Conservation (phyloP, 805 yeast species). For the Hemisphaericaspora nanyangensis region DNA sequence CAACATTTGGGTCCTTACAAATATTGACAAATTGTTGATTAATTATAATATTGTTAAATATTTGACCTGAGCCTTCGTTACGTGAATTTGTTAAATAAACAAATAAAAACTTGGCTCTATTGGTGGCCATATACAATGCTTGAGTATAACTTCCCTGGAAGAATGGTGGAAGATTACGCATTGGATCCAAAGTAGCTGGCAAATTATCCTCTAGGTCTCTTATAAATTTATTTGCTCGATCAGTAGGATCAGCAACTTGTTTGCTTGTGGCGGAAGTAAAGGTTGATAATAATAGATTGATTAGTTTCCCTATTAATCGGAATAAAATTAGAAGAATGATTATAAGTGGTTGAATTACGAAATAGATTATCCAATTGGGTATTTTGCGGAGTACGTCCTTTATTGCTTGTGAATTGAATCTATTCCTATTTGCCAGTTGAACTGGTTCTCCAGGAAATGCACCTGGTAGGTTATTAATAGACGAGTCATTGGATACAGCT, state of each 20-base stretch:
- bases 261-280: conserved; percentile 14
- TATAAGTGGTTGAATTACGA: conserved; percentile 23
- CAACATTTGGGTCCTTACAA: conserved; percentile 31
- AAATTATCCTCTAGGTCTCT: conserved; percentile 48
- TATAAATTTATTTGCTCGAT: conserved; percentile 49
- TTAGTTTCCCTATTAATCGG: conserved; percentile 19
- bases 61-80: conserved; percentile 56
- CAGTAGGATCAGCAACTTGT: conserved; percentile 45
- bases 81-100: conserved; percentile 71
- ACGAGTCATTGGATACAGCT: no score
- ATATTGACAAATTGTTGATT: conserved; percentile 44
- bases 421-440: not conserved
- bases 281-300: conserved; percentile 19
- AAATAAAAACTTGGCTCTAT: conserved; percentile 66
- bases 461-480: conserved; percentile 7
- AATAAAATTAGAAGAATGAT: conserved; percentile 19
- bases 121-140: conserved; percentile 67
- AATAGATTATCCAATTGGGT: conserved; percentile 4
- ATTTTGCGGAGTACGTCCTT: not conserved
- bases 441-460: conserved; percentile 5
- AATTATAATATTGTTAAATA: conserved; percentile 53
- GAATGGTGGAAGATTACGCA: conserved; percentile 40
- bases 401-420: conserved; percentile 1
- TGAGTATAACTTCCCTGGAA: conserved; percentile 76
- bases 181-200: conserved; percentile 1